Conservation (phyloP, 305 asterid species). For the Fraxinus velutina region DNA sequence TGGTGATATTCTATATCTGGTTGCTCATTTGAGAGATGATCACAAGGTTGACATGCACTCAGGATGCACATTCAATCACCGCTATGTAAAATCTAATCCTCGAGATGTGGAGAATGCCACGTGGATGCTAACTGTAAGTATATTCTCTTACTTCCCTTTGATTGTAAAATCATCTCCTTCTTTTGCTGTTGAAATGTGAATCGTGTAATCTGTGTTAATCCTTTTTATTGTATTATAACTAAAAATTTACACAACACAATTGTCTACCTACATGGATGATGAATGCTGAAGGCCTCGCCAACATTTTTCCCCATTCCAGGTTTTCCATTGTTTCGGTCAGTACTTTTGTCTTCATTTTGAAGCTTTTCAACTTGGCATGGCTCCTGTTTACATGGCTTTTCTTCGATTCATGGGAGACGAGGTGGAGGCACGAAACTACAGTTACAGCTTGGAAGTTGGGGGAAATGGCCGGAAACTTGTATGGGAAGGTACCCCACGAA, state of each 20-base stretch:
- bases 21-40: constrained; percentile 73
- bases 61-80: constrained; percentile 90
- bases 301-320: constrained; percentile 36
- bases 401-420: constrained; percentile 93
- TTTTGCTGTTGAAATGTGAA: neutral
- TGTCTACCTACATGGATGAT: neutral
- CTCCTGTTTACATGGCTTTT: constrained; percentile 82
- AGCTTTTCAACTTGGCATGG: constrained; percentile 80
- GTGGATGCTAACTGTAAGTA: constrained; percentile 92
- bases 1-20: constrained; percentile 71
- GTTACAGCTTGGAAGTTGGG: constrained; percentile 85
- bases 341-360: constrained; percentile 80
- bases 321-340: constrained; percentile 80
- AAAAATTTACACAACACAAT: neutral
- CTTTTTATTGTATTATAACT: neutral
- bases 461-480: constrained; percentile 77
- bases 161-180: neutral
- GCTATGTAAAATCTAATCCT: constrained; percentile 83
- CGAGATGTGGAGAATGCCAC: constrained; percentile 92
- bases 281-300: constrained; percentile 15
- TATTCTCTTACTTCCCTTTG: neutral
- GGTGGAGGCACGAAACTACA: constrained; percentile 61
- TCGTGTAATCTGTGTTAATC: neutral
- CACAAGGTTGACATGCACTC: constrained; percentile 91
- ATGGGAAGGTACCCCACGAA: constrained; percentile 88